Conservation (phyloP, 176 grass and related monocot species). For the Pontederia paniculata region DNA sequence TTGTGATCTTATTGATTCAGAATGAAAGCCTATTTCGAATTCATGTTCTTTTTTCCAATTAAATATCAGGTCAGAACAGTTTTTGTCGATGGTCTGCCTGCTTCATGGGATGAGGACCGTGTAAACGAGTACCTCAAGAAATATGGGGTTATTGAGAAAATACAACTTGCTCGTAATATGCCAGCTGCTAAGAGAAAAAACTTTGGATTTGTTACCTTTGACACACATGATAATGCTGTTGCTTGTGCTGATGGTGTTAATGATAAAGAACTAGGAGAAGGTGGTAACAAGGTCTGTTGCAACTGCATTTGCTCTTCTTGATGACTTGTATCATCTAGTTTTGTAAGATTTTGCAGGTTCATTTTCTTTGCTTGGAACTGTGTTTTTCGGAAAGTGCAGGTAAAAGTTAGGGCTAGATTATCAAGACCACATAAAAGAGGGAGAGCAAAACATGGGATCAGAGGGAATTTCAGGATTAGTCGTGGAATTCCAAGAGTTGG, state of each 20-base stretch:
- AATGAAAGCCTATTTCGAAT: conserved; percentile 12
- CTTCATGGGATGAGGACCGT: conserved; percentile 77
- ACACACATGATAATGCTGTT: conserved; percentile 79
- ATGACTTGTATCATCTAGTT: not conserved
- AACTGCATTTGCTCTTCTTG: not conserved
- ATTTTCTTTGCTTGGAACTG: too few relatives aligned
- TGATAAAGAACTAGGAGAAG: conserved; percentile 56
- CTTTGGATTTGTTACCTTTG: conserved; percentile 99
- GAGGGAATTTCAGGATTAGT: conserved; percentile 68
- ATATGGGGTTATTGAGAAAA: conserved; percentile 76
- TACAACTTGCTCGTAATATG: conserved; percentile 96
- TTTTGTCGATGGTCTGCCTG: conserved; percentile 76
- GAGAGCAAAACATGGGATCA: conserved; percentile 55
- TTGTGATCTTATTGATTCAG: not conserved
- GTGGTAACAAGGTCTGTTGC: conserved; percentile 46
- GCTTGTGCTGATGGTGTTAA: conserved; percentile 63
- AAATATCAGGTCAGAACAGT: conserved; percentile 73
- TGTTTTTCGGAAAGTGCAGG: not conserved
- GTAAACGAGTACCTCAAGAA: conserved; percentile 83
- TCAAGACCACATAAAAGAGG: conserved; percentile 66
- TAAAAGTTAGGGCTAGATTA: conserved; percentile 75
- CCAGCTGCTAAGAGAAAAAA: conserved; percentile 83
- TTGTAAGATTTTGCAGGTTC: too few relatives aligned
- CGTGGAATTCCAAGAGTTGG: conserved; percentile 38
- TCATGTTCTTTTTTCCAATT: conserved; percentile 2